phyloP scores from a whole-genome alignment of 768 basidiomycete species.

The Lentinus tigrinus region DNA sequence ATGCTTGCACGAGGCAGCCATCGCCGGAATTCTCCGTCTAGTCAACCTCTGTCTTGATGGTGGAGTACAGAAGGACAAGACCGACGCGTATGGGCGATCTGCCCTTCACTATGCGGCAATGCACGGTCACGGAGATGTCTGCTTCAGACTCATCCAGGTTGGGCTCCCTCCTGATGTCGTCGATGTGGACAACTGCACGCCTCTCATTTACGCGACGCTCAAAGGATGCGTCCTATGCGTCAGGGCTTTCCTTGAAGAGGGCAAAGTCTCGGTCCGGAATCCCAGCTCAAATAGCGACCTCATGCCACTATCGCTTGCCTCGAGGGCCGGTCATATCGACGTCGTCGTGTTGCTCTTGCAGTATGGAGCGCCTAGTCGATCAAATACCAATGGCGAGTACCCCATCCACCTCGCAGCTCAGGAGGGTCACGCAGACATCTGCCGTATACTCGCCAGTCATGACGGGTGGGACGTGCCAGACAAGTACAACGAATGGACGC shows the following conservation, averaged over 20 bases:
- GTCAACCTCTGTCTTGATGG: slow-evolving; percentile 79
- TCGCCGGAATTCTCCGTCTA: slow-evolving; percentile 75
- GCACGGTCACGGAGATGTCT: slow-evolving; percentile 80
- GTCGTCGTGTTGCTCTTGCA: slow-evolving; percentile 77
- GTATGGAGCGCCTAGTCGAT: slow-evolving; percentile 71
- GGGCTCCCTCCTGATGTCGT: slow-evolving; percentile 62
- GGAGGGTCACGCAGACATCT: slow-evolving; percentile 87
- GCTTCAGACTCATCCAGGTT: slow-evolving; percentile 71
- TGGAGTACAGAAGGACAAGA: slow-evolving; percentile 65
- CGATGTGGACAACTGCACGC: slow-evolving; percentile 92
- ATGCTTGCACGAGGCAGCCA: slow-evolving; percentile 90
- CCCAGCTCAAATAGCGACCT: slow-evolving; percentile 62
- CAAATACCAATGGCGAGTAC: slow-evolving; percentile 95
- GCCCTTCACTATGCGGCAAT: slow-evolving; percentile 96
- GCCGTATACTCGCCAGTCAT: slow-evolving; percentile 67
- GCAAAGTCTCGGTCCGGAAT: slow-evolving; percentile 63
- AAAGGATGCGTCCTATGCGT: slow-evolving; percentile 84
- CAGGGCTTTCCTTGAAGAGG: slow-evolving; percentile 72
- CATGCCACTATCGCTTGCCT: slow-evolving; percentile 86
- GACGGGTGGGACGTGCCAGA: slow-evolving; percentile 86
- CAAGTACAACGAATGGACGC: slow-evolving; percentile 99
- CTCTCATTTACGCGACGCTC: slow-evolving; percentile 91
- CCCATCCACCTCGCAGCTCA: slow-evolving; percentile 95
- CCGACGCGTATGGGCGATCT: slow-evolving; percentile 89
- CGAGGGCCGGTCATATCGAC: slow-evolving; percentile 83